phyloP scores from a whole-genome alignment of 2,329 filamentous ascomycete genomes.

The Cladosporium halotolerans region DNA sequence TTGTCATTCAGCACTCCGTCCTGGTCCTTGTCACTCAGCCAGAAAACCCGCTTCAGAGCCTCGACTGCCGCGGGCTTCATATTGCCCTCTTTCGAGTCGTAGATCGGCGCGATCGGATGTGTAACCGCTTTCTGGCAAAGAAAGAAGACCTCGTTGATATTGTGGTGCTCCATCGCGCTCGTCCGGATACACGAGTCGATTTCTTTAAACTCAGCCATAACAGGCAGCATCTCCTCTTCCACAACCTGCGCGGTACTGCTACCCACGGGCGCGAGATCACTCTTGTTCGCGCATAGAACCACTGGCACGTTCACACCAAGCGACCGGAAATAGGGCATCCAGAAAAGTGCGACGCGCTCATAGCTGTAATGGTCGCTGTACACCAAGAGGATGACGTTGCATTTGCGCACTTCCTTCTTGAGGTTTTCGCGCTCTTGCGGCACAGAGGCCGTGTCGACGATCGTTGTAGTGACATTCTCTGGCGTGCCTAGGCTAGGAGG shows the following conservation, averaged over 20 bases:
- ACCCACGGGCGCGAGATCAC: slow-evolving; percentile 64
- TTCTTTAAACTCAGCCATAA: slow-evolving; percentile 98
- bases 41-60: slow-evolving; percentile 85
- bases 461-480: slow-evolving; percentile 93
- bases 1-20: slow-evolving; percentile 85
- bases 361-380: slow-evolving; percentile 99
- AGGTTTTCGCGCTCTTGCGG: slow-evolving; percentile 87
- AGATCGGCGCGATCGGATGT: slow-evolving; percentile 91
- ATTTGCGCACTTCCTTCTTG: slow-evolving; percentile 91
- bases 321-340: slow-evolving; percentile 96
- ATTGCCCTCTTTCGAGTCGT: slow-evolving; percentile 83
- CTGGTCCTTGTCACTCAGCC: slow-evolving; percentile 91
- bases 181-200: slow-evolving; percentile 97
- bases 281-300: slow-evolving; percentile 94
- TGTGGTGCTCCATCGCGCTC: slow-evolving; percentile 84
- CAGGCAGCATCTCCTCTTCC: slow-evolving; percentile 94
- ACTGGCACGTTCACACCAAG: slow-evolving; percentile 98
- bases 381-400: slow-evolving; percentile 91
- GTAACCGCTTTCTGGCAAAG: slow-evolving; percentile 97
- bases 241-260: slow-evolving; percentile 76
- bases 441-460: slow-evolving; percentile 93
- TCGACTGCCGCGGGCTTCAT: slow-evolving; percentile 85
- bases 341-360: slow-evolving; percentile 91
- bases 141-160: slow-evolving; percentile 93
- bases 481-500: slow-evolving; percentile 88